These are phyloP conservation scores for Mycena pura DNA, from an alignment of 768 basidiomycete genomes.

Conservation along the genomic window DNA sequence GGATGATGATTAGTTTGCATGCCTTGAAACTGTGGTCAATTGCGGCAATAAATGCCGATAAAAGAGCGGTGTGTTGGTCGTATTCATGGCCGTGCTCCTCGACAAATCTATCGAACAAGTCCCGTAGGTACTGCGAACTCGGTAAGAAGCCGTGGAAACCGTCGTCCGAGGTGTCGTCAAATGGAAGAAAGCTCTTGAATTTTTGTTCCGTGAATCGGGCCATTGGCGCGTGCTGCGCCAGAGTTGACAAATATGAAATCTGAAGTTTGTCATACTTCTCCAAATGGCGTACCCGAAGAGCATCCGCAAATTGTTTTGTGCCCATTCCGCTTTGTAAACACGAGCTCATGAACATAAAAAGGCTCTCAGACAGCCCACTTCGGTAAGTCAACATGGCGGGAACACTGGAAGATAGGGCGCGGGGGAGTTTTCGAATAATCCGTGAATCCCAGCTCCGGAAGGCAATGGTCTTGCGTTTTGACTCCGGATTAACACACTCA, in stretches of 20 bases:
- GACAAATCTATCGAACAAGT: conserved; percentile 35
- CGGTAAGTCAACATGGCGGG: conserved; percentile 28
- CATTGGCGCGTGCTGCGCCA: not conserved
- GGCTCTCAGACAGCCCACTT: conserved; percentile 25
- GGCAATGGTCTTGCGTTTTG: not conserved
- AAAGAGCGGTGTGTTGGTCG: conserved; percentile 29
- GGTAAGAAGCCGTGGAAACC: not conserved
- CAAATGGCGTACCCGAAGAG: conserved; percentile 26
- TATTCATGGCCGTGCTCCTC: conserved; percentile 24
- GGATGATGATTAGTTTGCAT: no score
- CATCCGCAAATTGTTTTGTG: conserved; percentile 33
- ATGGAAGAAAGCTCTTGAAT: not conserved
- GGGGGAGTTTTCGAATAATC: not conserved
- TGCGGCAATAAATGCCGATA: not conserved
- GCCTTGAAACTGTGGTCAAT: conserved; percentile 5
- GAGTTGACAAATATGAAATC: conserved; percentile 3
- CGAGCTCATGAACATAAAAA: conserved; percentile 25
- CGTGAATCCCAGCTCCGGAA: conserved; percentile 8
- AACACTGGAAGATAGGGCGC: conserved; percentile 7
- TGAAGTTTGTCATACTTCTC: conserved; percentile 25
- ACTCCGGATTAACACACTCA: not conserved
- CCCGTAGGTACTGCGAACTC: conserved; percentile 25
- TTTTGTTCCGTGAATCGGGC: not conserved
- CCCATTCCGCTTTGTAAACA: conserved; percentile 34
- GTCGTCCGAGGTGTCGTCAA: not conserved